Conservation (phyloP, 306 rosid species). For the Prunus mira region DNA sequence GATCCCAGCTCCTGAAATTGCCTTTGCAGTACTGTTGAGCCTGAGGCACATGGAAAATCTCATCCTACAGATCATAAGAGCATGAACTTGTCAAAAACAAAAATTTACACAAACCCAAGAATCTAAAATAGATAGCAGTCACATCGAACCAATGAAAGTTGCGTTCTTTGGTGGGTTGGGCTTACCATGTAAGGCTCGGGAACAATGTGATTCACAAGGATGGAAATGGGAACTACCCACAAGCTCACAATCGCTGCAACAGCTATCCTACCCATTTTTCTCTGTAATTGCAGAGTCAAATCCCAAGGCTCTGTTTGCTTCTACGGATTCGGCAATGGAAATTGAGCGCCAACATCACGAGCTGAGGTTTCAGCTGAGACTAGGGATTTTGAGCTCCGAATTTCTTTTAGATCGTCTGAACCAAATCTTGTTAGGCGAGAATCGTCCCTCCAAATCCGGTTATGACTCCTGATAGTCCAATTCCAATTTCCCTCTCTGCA, state of each 20-base stretch:
- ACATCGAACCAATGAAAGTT: not conserved
- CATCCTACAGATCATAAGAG: conserved; percentile 59
- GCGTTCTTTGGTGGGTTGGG: not conserved
- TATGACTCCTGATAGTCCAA: not conserved
- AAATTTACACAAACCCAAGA: not conserved
- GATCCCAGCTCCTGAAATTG: conserved; percentile 92
- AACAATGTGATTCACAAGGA: conserved; percentile 59
- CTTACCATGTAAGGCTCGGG: conserved; percentile 84
- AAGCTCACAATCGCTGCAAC: conserved; percentile 70
- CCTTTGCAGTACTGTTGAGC: conserved; percentile 77
- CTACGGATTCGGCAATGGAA: not conserved
- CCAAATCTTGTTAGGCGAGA: not conserved
- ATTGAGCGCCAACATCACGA: not conserved
- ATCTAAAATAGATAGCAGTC: not conserved
- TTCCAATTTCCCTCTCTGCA: not conserved
- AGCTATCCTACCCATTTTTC: conserved; percentile 59
- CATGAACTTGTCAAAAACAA: conserved; percentile 6
- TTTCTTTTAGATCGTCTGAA: not conserved
- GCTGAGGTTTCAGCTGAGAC: not conserved
- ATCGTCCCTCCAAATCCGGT: not conserved
- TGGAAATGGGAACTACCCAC: conserved; percentile 69
- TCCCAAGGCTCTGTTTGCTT: not conserved
- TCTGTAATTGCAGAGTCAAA: conserved; percentile 1
- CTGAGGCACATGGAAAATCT: conserved; percentile 86
- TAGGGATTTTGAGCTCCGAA: not conserved